A percentile compares a stretch with the other conserved stretches of the same genome.
phyloP scores from a whole-genome alignment of 108 stramenopile species.

The Nitzschia putrida region DNA sequence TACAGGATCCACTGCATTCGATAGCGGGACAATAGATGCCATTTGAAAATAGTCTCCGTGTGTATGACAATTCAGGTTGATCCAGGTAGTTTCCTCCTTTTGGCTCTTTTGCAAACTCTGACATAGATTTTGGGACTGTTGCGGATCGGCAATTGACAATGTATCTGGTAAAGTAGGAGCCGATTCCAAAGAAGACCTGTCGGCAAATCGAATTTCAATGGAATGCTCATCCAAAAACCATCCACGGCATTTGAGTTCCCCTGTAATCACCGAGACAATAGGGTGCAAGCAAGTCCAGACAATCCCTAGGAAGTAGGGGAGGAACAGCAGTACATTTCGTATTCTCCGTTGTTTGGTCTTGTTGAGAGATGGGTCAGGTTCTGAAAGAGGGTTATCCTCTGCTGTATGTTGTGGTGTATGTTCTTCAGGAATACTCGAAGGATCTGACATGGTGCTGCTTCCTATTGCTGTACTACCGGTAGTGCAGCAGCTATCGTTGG shows the following conservation, averaged over 20 bases:
- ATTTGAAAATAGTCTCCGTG: slow-evolving; percentile 56
- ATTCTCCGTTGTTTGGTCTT: slow-evolving; percentile 7
- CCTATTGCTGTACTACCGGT: no score
- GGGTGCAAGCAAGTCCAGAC: slow-evolving; percentile 74
- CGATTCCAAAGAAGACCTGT: slow-evolving; percentile 5
- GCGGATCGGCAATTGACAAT: background rate
- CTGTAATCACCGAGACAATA: slow-evolving; percentile 67
- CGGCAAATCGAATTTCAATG: slow-evolving; percentile 52
- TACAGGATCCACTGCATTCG: slow-evolving; percentile 42
- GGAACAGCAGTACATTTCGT: slow-evolving; percentile 28
- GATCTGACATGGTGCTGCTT: no score
- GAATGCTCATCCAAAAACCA: slow-evolving; percentile 82
- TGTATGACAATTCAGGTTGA: slow-evolving; percentile 20
- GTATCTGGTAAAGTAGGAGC: background rate
- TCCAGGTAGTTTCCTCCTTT: background rate
- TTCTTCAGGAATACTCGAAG: background rate
- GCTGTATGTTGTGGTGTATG: background rate
- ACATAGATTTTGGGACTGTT: slow-evolving; percentile 3
- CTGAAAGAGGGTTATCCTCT: background rate
- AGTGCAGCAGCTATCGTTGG: no score
- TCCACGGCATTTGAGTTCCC: slow-evolving; percentile 79
- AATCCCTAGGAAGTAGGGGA: slow-evolving; percentile 72
- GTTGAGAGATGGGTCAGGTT: background rate
- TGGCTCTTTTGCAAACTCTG: background rate
- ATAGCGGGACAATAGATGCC: slow-evolving; percentile 42